Percentiles rank a stretch among this genome's conserved stretches.
Conservation (phyloP, 2,329 filamentous ascomycete species). For the Nothophaeocryptopus gaeumannii region DNA sequence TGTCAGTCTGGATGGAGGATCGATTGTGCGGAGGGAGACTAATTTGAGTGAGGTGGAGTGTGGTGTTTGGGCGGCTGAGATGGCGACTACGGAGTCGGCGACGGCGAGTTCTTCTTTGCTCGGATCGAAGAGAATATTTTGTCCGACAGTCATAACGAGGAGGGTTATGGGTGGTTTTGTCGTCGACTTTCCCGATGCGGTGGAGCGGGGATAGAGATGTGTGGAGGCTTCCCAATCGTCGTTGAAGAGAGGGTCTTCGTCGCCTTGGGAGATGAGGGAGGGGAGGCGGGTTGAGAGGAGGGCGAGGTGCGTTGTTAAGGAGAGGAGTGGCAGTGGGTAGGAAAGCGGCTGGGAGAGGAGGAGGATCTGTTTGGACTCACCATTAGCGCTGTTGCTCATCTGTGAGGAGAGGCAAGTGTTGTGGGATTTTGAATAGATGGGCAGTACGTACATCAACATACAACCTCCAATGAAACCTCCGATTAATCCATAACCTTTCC, state of each 20-base stretch:
- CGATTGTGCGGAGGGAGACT: slow-evolving; percentile 48
- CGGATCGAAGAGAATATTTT: slow-evolving; percentile 93
- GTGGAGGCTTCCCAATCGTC: slow-evolving; percentile 91
- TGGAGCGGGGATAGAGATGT: slow-evolving; percentile 64
- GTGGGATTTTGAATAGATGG: background rate
- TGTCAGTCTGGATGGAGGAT: slow-evolving; percentile 50
- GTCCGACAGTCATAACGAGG: slow-evolving; percentile 79
- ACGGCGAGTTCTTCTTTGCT: slow-evolving; percentile 88
- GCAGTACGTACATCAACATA: slow-evolving; percentile 76
- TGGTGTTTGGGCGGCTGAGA: slow-evolving; percentile 61
- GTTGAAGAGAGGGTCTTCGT: slow-evolving; percentile 96
- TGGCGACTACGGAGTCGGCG: slow-evolving; percentile 81
- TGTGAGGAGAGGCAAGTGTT: too few species aligned
- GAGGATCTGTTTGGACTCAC: slow-evolving; percentile 61
- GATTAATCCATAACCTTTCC: slow-evolving; percentile 79
- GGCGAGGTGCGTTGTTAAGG: slow-evolving; percentile 88
- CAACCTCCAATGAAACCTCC: slow-evolving; percentile 91
- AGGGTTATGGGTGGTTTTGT: slow-evolving; percentile 79
- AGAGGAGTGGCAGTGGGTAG: slow-evolving; percentile 89
- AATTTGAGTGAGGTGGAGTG: slow-evolving; percentile 27
- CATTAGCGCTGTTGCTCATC: too few species aligned
- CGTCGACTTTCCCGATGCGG: slow-evolving; percentile 22
- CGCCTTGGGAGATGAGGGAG: slow-evolving; percentile 77
- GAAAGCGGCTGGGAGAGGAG: slow-evolving; percentile 90
- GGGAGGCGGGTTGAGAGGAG: slow-evolving; percentile 84